A percentile compares a stretch with the other conserved stretches of the same genome.
These are phyloP conservation scores for Calonectria fujianensis DNA, from an alignment of 2,329 filamentous ascomycete genomes.

Conservation along the genomic window DNA sequence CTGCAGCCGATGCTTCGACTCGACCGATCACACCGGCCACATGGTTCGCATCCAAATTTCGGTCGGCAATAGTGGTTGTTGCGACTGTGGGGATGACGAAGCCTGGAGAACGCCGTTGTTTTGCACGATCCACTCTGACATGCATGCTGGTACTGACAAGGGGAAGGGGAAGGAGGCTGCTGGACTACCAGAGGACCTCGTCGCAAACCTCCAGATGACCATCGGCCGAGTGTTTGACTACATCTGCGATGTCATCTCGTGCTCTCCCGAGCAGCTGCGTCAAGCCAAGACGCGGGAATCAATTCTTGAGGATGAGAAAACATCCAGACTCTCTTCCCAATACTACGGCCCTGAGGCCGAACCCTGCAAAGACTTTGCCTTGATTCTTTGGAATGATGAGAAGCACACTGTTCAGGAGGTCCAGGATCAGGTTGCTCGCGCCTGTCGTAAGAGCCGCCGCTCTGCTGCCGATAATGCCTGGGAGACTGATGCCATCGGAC, in stretches of 20 bases:
- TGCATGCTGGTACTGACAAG: constrained; percentile 70
- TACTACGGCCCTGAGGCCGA: constrained; percentile 79
- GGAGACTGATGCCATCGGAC: constrained; percentile 91
- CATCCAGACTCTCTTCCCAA: constrained; percentile 81
- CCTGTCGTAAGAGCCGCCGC: constrained; percentile 82
- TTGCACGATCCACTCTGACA: constrained; percentile 92
- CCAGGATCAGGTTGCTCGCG: constrained; percentile 89
- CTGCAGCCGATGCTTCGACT: constrained; percentile 94
- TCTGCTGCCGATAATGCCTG: constrained; percentile 86
- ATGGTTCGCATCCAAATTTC: constrained; percentile 93
- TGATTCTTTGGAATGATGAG: constrained; percentile 98
- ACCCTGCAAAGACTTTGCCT: constrained; percentile 79
- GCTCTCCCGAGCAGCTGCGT: constrained; percentile 95
- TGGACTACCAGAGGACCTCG: constrained; percentile 83
- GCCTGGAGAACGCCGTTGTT: constrained; percentile 92
- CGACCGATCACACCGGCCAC: constrained; percentile 95
- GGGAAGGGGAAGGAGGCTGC: constrained; percentile 76
- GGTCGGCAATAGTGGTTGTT: constrained; percentile 94
- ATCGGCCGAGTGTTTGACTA: constrained; percentile 92
- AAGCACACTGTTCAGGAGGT: constrained; percentile 98
- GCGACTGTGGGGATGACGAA: constrained; percentile 96
- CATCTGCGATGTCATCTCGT: constrained; percentile 97
- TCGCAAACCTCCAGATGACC: constrained; percentile 87
- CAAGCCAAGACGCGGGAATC: constrained; percentile 88
- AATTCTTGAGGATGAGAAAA: constrained; percentile 87